Evolutionary conservation across 352 stramenopile genomes (phyloP), one percentile per base, ranked within the genome.

Genomic region (Thalassiosira mediterranea): DNA sequence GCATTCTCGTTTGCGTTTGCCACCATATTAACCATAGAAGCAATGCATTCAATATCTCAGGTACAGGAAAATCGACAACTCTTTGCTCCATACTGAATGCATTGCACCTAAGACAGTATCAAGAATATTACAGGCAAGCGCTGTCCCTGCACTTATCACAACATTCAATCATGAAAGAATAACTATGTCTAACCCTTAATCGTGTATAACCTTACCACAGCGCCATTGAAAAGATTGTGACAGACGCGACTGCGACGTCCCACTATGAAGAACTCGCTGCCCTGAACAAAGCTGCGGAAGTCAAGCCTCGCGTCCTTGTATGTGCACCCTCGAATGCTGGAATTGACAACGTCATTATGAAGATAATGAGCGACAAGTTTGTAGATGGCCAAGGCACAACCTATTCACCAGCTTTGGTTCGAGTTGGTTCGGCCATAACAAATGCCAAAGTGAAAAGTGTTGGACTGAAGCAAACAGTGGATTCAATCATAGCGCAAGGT

Each of bases 291-390:
- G 72, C 72, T 48, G 49, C 37, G 1, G 37, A 65, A 26, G 51
- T 60, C 1, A 87, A 82, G 44, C 78, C 78, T n/a, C 29, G 78
- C 17, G 76, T 86, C 26, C 70, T 86, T 17, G 69, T 86, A 1
- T 75, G 44, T 26, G 94, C 94, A 8, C 94, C 94, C 10, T 97
- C 93, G 21, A 97, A 97, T 81, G 93, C 93, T 60, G 94, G 94
- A 17, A 93, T 97, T 3, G 94, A 97, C 56, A 97, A 97, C 52
- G 96, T 97, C 40, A 89, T 97, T 34, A 86, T 84, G 21, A 96
- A 96, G 64, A 91, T 97, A 23, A 96, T 97, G 32, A 87, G 92
- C 62, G 88, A 95, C 57, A 91, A 92, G n/a, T 97, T 97, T 59
- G 95, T 92, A 47, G 94, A 97, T 64, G 94, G 94, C 31, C 90